Conservation (phyloP, 805 yeast genomes). For the Starmerella bombi region DNA sequence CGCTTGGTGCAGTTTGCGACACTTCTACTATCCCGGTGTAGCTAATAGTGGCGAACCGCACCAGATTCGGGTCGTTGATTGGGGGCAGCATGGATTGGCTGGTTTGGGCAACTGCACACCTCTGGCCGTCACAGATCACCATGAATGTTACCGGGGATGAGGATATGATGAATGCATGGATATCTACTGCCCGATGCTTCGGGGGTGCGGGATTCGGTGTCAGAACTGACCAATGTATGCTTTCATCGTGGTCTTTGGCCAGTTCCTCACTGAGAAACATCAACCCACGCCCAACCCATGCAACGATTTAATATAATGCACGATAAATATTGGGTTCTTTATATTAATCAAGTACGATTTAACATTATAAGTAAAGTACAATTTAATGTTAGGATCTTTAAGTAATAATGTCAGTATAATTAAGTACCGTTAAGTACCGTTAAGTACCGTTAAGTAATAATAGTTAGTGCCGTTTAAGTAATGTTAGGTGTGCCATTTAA, state of each 20-base stretch:
- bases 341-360: too few relatives aligned
- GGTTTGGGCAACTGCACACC: slow-evolving; percentile 6
- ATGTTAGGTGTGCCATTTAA: too few relatives aligned
- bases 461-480: too few relatives aligned
- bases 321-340: too few relatives aligned
- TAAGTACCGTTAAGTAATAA: too few relatives aligned
- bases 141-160: background rate
- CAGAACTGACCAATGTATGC: background rate
- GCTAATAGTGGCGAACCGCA: slow-evolving; percentile 1
- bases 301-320: too few relatives aligned
- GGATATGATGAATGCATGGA: background rate
- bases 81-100: slow-evolving; percentile 1
- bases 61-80: background rate
- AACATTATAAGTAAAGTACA: too few relatives aligned
- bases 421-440: too few relatives aligned
- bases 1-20: background rate
- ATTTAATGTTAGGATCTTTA: too few relatives aligned
- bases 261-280: background rate
- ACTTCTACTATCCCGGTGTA: background rate
- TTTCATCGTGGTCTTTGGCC: background rate
- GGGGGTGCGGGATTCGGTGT: too few relatives aligned
- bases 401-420: too few relatives aligned
- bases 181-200: background rate
- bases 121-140: slow-evolving; percentile 8
- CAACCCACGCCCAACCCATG: background rate